Evolutionary conservation across 192 early-diverging fungal species (phyloP).

Genomic region (Linnemannia elongata): DNA sequence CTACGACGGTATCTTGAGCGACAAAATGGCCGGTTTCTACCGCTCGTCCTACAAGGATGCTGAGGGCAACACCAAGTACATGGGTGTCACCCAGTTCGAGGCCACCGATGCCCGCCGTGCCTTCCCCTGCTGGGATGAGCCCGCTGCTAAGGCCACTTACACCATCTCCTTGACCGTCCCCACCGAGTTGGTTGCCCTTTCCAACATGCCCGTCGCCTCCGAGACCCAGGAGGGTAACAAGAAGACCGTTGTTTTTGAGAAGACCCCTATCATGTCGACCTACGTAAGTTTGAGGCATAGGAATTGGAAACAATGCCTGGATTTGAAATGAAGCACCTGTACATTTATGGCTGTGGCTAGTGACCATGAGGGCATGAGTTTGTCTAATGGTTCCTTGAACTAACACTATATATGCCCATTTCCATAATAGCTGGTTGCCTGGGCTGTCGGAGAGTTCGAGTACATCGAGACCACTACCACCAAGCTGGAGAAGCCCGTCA

Average conservation of each 20-base stretch:
- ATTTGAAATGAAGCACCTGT: too few species aligned
- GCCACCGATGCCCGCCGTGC: conserved; percentile 90
- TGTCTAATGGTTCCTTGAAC: background rate
- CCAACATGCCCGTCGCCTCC: conserved; percentile 88
- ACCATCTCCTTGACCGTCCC: conserved; percentile 87
- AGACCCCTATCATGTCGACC: conserved; percentile 94
- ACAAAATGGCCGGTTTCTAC: conserved; percentile 98
- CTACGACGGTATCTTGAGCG: conserved; percentile 79
- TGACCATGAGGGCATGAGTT: too few species aligned
- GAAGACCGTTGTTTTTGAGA: conserved; percentile 90
- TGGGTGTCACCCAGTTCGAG: conserved; percentile 98
- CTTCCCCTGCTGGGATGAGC: conserved; percentile 98
- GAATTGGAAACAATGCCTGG: too few species aligned
- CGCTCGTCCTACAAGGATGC: conserved; percentile 74
- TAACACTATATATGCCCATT: background rate
- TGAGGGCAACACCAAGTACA: conserved; percentile 62
- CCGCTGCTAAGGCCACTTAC: conserved; percentile 94
- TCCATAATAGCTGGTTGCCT: conserved; percentile 76
- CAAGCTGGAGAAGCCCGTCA: conserved; percentile 81
- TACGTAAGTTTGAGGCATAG: conserved; percentile 68
- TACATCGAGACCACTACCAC: conserved; percentile 87
- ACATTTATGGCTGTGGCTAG: too few species aligned
- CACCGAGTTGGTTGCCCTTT: conserved; percentile 83
- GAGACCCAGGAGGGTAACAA: conserved; percentile 69
- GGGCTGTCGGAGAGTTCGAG: conserved; percentile 92